Percentiles rank a stretch among this genome's conserved stretches.
These are phyloP conservation scores for Scutellaria baicalensis DNA, from an alignment of 257 asterid genomes.

Conservation along the genomic window DNA sequence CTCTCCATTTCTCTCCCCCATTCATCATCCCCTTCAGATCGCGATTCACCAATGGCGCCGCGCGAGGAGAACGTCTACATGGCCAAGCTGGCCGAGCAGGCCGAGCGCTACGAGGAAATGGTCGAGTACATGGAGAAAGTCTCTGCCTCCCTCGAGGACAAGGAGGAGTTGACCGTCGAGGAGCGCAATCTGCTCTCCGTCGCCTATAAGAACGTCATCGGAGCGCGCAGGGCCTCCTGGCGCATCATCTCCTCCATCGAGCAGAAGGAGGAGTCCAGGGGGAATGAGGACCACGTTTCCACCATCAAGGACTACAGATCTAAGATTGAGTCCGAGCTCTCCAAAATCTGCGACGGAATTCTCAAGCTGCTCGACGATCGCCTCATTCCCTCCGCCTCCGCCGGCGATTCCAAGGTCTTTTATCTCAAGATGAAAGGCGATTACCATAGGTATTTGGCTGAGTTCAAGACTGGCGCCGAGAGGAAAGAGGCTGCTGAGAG, in stretches of 20 bases:
- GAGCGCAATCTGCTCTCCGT: conserved; percentile 36
- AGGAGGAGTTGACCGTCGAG: conserved; percentile 32
- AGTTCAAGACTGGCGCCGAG: conserved; percentile 31
- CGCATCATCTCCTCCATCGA: conserved; percentile 33
- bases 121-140: conserved; percentile 38
- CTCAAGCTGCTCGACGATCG: conserved; percentile 26
- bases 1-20: not conserved
- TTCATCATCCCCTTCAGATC: conserved; percentile 2
- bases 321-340: conserved; percentile 34
- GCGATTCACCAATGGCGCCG: conserved; percentile 13
- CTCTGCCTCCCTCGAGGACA: conserved; percentile 23
- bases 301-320: conserved; percentile 31
- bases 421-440: conserved; percentile 40
- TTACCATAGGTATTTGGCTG: conserved; percentile 33
- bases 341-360: conserved; percentile 28
- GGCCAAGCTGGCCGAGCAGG: conserved; percentile 41
- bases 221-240: conserved; percentile 33
- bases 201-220: conserved; percentile 38
- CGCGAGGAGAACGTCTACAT: conserved; percentile 36
- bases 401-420: conserved; percentile 35
- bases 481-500: conserved; percentile 45
- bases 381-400: conserved; percentile 25
- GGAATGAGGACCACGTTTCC: conserved; percentile 29
- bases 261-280: conserved; percentile 38
- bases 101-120: conserved; percentile 40